Evolutionary conservation across 108 stramenopile species (phyloP), one percentile per base, ranked within the genome.

Genomic region (Epipyxis sp.): DNA sequence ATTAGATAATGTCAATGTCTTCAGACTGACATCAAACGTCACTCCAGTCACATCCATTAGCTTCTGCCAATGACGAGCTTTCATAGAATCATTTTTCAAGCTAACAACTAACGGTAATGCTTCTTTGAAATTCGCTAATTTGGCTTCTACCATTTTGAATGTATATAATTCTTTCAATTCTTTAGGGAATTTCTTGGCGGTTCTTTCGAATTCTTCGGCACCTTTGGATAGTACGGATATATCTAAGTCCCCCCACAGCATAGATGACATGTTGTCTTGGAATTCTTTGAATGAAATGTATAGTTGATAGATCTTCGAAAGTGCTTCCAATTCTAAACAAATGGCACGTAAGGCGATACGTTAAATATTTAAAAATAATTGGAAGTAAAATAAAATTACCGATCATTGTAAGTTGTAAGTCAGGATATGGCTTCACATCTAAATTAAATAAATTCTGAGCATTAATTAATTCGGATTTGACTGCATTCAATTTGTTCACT

Each of bases 31-130:
- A 46, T 87, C 86, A 44, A 90, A 88, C 46, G 62, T 72, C 20
- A 89, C 85, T 10, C 89, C 90, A 1, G 90, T 90, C 59, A 81
- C 76, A 76, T 87, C 87, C 65, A 86, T 84, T 42, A 90, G 83
- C 80, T 88, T 87, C 44, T 86, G 61, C 90, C 90, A 90, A 79
- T 90, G 90, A 41, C 89, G 65, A 10, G 80, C 40, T 69, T 90
- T 88, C 87, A 90, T 88, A 39, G 90, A 87, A n/a, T 90, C 90
- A 72, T 90, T 90, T 84, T 90, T 90, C 30, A 90, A 85, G 59
- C 69, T 86, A 2, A 84, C 78, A 40, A 90, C 89, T 44, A 90
- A 88, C 20, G 90, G 90, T 25, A 90, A 82, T 58, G 87, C 83
- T 40, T 88, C 89, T 25, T 88, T 87, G 83, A 90, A 90, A 79